Base-by-base conservation (phyloP, 2,329 filamentous ascomycete species). In the Fusarium chuoi region DNA sequence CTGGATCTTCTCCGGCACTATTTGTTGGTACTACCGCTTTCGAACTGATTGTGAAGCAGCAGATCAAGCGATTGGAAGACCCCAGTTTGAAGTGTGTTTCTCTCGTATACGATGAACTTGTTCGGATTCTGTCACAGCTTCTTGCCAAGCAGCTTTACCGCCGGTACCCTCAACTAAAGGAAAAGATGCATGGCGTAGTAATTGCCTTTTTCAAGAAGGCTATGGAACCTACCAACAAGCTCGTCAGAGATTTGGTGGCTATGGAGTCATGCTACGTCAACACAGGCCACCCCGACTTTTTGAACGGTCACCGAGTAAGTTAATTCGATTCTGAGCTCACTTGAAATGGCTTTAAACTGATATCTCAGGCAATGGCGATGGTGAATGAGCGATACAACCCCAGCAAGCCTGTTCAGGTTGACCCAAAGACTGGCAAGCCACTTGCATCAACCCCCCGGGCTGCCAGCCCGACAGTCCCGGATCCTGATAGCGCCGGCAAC, bases 211-310 rank as follows among this genome's bases (percentile, higher is more conserved):
- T 98, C 88, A 98, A 98, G 86, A 98, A 97, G 86, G 92, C 94
- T 61, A 98, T 98, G 94, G 95, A 98, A 61, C 96, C 96, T 12
- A 98, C 96, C 42, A 98, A 98, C 87, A 98, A 98, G 88, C 89
- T 99, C 54, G 96, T 99, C 65, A 91, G 86, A 79, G 96, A 99
- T 81, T 88, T 99, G 45, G 96, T 99, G 33, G 85, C 92, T 15
- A 99, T 99, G 96, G 96, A 99, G 83, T 86, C 95, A 20, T 97
- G 94, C 85, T 99, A 99, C 83, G 93, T 99, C 87, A 99, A 99
- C 86, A 99, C 97, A 36, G 96, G 95, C 15, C 97, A 99, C 82
- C 96, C 96, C 15, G 96, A 99, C 81, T 99, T 99, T 84, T 87
- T 99, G 74, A 98, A 98, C 80, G 96, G 96, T 33, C 96, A 98